These are phyloP conservation scores for Trichophyton verrucosum DNA, from an alignment of 2,329 filamentous ascomycete genomes.

Conservation along the genomic window DNA sequence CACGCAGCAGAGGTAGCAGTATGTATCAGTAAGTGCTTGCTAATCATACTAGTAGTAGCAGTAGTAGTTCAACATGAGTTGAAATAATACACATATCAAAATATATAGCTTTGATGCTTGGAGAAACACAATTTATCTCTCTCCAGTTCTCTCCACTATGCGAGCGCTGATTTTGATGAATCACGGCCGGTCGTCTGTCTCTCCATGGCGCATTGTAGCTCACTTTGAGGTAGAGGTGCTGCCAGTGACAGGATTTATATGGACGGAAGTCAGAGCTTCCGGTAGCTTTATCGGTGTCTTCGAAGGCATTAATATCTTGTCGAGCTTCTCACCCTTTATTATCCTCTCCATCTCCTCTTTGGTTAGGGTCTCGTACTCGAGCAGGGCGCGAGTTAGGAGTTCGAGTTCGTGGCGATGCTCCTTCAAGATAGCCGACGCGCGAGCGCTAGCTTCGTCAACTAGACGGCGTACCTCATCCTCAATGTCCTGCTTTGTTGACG, in stretches of 20 bases:
- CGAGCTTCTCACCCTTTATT: slow-evolving; percentile 70
- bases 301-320: slow-evolving; percentile 46
- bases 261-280: slow-evolving; percentile 28
- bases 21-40: not conserved
- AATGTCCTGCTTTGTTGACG: slow-evolving; percentile 73
- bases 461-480: slow-evolving; percentile 78
- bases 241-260: slow-evolving; percentile 11
- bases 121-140: not conserved
- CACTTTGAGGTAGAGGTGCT: slow-evolving; percentile 18
- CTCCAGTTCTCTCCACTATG: not conserved
- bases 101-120: not conserved
- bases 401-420: slow-evolving; percentile 76
- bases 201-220: not conserved
- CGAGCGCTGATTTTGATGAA: not conserved
- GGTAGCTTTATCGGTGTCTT: slow-evolving; percentile 55
- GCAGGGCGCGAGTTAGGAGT: slow-evolving; percentile 70
- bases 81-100: not conserved
- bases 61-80: not conserved
- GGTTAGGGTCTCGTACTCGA: slow-evolving; percentile 88
- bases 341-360: slow-evolving; percentile 84
- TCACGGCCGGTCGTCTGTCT: not conserved
- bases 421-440: slow-evolving; percentile 58
- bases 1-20: not conserved
- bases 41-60: not conserved
- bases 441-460: slow-evolving; percentile 66